Base-by-base conservation (phyloP, 2,329 filamentous ascomycete genomes). In the Elsinoe arachidis region DNA sequence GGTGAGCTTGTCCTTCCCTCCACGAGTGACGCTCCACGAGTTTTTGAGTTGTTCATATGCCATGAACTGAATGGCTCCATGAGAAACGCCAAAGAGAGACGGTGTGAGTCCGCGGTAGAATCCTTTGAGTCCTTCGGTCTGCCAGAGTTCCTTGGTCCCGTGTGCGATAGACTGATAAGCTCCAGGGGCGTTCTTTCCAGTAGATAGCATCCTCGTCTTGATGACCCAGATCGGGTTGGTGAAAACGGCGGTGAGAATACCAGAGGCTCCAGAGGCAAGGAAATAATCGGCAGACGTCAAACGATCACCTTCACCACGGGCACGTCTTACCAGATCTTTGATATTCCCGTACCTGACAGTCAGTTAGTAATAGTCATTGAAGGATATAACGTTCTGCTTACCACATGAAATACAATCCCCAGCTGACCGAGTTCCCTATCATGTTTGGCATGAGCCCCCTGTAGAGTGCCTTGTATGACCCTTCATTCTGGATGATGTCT, bases 181-280 rank as follows among this genome's bases (percentile, higher is more conserved):
- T 12, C 90, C 90, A 1, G 79, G 81, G 5, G 83, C 79, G 56
- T 81, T 78, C 52, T 82, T 81, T 63, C 93, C 88, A 3, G 88
- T 91, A 30, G 90, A 90, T 21, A 97, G 78, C 90, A 99, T 97
- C 61, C 93, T 87, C 7, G 92, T 97, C 77, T 97, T 97, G 70
- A 99, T 84, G 2, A 99, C 93, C 93, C 93, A 99, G 65, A 99
- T 85, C 2, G 93, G 93, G 69, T 97, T 97, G 30, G 93, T 97
- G 63, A 92, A 78, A 30, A 88, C 74, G 43, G 91, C 87, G 1
- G 90, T 95, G 39, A 88, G 72, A 15, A 86, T 77, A 30, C 92
- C 91, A 64, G 81, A 79, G 37, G 74, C 69, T 1, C 80, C 87
- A 34, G 88, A 91, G 3, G 90, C 83, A 47, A 86, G 66, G 69